Evolutionary conservation across 2,329 filamentous ascomycete species (phyloP), one percentile per base, ranked within the genome.

Genomic region (Trichoderma guizhouense): DNA sequence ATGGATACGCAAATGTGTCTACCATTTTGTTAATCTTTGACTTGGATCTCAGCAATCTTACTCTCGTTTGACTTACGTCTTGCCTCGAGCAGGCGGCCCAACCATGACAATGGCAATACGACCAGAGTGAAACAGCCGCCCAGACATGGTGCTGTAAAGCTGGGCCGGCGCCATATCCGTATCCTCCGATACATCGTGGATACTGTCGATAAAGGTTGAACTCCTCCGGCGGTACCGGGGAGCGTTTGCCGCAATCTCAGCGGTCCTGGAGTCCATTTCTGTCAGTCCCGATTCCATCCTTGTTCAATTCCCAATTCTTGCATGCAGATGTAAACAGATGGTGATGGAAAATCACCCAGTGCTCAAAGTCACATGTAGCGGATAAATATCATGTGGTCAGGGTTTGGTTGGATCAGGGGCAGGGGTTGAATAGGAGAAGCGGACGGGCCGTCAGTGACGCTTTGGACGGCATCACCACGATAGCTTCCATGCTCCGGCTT

Each of bases 51-150:
- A n/a, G 26, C 36, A 61, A 21, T 4, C 9, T 26, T 15, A 26
- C n/a, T 11, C 18, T 62, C 11, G 7, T 51, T 53, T 18, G 55
- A 84, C 91, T 81, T 83, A 94, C 88, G 96, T 99, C 84, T 99
- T 99, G 73, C 96, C 96, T 78, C 96, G 91, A 51, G 96, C 96
- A 55, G 96, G 96, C 34, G 98, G 89, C 28, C 96, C 96, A 76
- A 98, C 96, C 80, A 97, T 98, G 75, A 96, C 95, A 77, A 99
- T 98, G 62, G 95, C 95, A 80, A 99, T 99, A 72, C 95, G 91
- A 62, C 96, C 96, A 26, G 96, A 98, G 82, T 99, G 96, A 81
- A 99, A 99, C 34, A 99, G 90, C 55, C 96, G 90, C 63, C 96
- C 96, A 62, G 95, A 98, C 88, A 98, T 97, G 68, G 96, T 99